A percentile compares a stretch with the other conserved stretches of the same genome.
phyloP scores from a whole-genome alignment of 768 basidiomycete species.

The Mycena maculata region DNA sequence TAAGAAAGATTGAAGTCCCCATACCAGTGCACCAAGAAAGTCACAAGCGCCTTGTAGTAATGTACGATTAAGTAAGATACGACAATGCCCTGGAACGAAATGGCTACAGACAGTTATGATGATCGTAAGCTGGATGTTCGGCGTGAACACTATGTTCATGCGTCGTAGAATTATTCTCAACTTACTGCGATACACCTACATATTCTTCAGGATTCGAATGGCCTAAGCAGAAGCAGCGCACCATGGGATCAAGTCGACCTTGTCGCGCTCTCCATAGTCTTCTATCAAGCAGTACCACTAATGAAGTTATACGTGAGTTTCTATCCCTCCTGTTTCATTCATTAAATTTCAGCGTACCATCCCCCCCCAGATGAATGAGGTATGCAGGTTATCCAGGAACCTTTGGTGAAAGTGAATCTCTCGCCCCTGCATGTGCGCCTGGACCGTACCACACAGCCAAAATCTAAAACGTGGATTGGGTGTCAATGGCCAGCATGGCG shows the following conservation, averaged over 20 bases:
- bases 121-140: slow-evolving; percentile 38
- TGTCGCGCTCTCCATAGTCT: slow-evolving; percentile 40
- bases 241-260: slow-evolving; percentile 45
- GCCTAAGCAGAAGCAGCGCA: slow-evolving; percentile 26
- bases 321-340: too few species aligned
- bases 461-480: slow-evolving; percentile 3
- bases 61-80: neutral
- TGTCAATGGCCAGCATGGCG: neutral
- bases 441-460: slow-evolving; percentile 12
- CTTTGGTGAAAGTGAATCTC: too few species aligned
- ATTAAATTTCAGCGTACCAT: too few species aligned
- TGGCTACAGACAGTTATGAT: slow-evolving; percentile 41
- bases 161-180: neutral
- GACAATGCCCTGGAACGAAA: neutral
- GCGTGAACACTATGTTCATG: too few species aligned
- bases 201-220: neutral
- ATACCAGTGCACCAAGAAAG: slow-evolving; percentile 57
- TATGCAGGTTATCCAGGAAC: slow-evolving; percentile 47
- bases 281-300: slow-evolving; percentile 48
- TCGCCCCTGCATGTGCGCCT: too few species aligned
- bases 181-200: slow-evolving; percentile 26
- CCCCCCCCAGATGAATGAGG: slow-evolving; percentile 45
- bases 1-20: neutral
- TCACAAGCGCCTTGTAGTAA: slow-evolving; percentile 49
- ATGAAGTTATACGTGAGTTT: too few species aligned